Evolutionary conservation across 805 yeast species (phyloP), one percentile per base, ranked within the genome.

Genomic region (Wickerhamomyces chambardii): DNA sequence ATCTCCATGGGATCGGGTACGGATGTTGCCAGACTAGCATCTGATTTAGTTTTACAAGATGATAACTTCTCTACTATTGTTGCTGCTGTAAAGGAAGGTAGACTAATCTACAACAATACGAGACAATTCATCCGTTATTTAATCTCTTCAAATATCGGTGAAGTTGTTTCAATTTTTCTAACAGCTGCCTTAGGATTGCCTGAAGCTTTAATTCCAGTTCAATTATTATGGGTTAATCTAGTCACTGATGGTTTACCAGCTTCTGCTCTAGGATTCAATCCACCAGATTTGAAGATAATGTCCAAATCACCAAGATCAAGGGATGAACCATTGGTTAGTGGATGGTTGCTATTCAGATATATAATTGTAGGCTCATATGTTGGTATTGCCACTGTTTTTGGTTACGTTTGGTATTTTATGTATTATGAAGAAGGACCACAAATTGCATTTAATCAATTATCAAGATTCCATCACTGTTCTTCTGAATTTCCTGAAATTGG

Each of bases 1-100:
- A 66, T 75, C 45, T 72, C 78, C 11, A 74, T 75, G 79, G 79
- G 80, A 2, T 66, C 73, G 33, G 80, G 78, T 12, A 70, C 78
- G 1, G 79, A 73, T 50, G 78, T 73, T 17, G 80, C 80, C 4
- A 68, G 73, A 44, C 65, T 71, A 36, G 78, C 79, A 2, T 66
- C 75, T 15, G 78, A 73, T 51, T 66, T 73, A 53, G 75, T 73
- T 14, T 54, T 73, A 31, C 73, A 73, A 18, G 78, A 73, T 46
- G 62, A 61, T 37, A 73, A 72, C 48, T 72, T 72, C 46, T 68
- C 75, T n/a, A 68, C 77, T 21, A 73, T 72, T 47, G 69, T 71
- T 38, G 61, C 64, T 41, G 78, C 78, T 5, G 67, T 72, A 26
- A 75, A 61, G 46, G 78, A 72, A 51, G 78, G 78, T 18, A 58